These are phyloP conservation scores for Astraeus odoratus DNA, from an alignment of 768 basidiomycete species.

Conservation along the genomic window DNA sequence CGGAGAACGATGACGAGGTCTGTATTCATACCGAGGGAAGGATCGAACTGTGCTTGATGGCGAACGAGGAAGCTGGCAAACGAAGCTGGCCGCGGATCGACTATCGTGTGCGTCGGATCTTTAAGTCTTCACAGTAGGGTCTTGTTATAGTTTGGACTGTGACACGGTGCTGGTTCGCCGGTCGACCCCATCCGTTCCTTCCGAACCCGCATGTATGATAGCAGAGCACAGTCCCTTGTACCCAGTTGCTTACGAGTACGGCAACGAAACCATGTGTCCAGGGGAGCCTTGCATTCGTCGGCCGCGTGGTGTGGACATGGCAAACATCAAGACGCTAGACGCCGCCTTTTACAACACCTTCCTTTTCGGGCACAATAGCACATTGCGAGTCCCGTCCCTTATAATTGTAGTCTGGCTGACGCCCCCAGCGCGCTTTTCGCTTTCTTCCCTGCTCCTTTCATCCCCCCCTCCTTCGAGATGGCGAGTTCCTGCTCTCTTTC, in stretches of 20 bases:
- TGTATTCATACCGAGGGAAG: constrained; percentile 23
- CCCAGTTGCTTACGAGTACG: too few relatives aligned
- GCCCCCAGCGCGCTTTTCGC: background rate
- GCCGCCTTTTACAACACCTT: constrained; percentile 27
- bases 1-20: constrained; percentile 25
- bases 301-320: too few relatives aligned
- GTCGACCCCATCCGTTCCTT: background rate
- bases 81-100: constrained; percentile 18
- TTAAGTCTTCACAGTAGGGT: constrained; percentile 11
- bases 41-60: constrained; percentile 15
- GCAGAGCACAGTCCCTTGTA: too few relatives aligned
- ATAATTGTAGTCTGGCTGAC: constrained; percentile 3
- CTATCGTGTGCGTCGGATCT: constrained; percentile 24
- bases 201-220: background rate
- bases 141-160: background rate
- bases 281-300: too few relatives aligned
- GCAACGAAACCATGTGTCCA: too few relatives aligned
- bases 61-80: constrained; percentile 7
- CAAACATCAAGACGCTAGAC: too few relatives aligned
- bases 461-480: constrained; percentile 11
- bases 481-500: constrained; percentile 19
- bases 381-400: too few relatives aligned
- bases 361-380: constrained; percentile 26
- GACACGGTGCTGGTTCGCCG: constrained; percentile 15
- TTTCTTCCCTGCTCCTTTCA: constrained; percentile 1